Percentiles rank a stretch among this genome's conserved stretches.
phyloP scores from a whole-genome alignment of 73 alveolate species.

The Breviolum minutum region DNA sequence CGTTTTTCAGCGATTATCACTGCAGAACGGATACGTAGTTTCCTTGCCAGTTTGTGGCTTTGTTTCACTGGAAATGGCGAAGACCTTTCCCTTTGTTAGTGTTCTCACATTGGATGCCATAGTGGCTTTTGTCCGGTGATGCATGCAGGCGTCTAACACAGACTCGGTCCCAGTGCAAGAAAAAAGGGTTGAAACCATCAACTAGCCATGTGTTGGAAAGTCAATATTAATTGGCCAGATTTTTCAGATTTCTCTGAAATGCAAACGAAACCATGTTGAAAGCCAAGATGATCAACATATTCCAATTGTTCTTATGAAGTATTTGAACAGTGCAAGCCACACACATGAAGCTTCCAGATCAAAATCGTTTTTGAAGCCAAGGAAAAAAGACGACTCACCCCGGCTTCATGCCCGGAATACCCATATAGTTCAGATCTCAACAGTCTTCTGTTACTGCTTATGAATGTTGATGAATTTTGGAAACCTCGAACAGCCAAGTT shows the following conservation, averaged over 20 bases:
- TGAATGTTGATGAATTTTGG: too few species aligned
- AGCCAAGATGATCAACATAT: too few species aligned
- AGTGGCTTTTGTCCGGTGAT: background rate
- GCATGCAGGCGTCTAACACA: background rate
- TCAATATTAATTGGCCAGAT: background rate
- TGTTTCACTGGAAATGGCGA: background rate
- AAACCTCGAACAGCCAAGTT: too few species aligned
- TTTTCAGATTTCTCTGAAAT: background rate
- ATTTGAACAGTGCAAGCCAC: too few species aligned
- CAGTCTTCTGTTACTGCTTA: too few species aligned
- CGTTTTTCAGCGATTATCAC: too few species aligned
- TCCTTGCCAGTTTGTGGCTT: background rate
- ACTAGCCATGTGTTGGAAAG: background rate
- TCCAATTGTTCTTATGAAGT: too few species aligned
- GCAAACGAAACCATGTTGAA: background rate
- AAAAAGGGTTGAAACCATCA: background rate
- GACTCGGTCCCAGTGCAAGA: background rate
- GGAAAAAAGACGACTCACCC: too few species aligned
- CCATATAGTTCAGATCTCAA: too few species aligned
- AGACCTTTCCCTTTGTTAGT: background rate
- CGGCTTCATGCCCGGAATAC: too few species aligned
- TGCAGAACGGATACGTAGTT: background rate
- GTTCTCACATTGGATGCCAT: background rate
- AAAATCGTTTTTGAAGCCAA: too few species aligned
- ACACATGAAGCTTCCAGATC: too few species aligned